Base-by-base conservation (phyloP, 2,329 filamentous ascomycete species). In the Bipolaris sorokiniana region DNA sequence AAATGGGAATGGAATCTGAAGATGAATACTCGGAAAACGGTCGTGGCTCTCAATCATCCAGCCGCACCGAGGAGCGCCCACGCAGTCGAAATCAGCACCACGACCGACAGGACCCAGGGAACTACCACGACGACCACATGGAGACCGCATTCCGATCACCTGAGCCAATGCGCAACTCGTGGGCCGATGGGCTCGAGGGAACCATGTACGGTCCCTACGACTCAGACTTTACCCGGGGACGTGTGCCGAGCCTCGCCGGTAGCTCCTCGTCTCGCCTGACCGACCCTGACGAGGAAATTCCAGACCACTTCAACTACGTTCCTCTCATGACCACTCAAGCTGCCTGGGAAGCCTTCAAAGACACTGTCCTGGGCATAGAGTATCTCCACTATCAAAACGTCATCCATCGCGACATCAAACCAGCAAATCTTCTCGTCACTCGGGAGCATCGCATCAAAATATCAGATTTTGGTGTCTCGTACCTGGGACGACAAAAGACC, bases 401-500 rank as follows among this genome's bases (percentile, higher is more conserved):
- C 62, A 78, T 82, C 13, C 80, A 82, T 59, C 78, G 80, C 41
- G 80, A 82, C 62, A 82, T 82, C 72, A 82, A 82, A 63, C 81
- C 81, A 16, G 93, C 94, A 36, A 98, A 98, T 73, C 83, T 99
- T 6, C 82, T 99, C 6, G 92, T 94, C 81, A 96, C 92, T 48
- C 88, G 82, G 67, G 89, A 92, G 62, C 88, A 93, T 66, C 88
- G 89, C 13, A 91, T 97, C 71, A 99, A 99, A 81, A 99, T 99
- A 59, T 98, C 95, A 5, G 95, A 99, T 72, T 99, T 99, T 79
- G 95, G 95, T 31, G 95, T 99, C 1, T 99, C 95, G 1, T 99
- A 98, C 76, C 91, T 99, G 61, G 95, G 95, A 26, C 88, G 92
- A 48, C 92, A 92, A 1, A 90, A 93, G 56, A 85, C 91, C 37